phyloP scores from a whole-genome alignment of 805 yeast species.

The Sugiyamaella americana region DNA sequence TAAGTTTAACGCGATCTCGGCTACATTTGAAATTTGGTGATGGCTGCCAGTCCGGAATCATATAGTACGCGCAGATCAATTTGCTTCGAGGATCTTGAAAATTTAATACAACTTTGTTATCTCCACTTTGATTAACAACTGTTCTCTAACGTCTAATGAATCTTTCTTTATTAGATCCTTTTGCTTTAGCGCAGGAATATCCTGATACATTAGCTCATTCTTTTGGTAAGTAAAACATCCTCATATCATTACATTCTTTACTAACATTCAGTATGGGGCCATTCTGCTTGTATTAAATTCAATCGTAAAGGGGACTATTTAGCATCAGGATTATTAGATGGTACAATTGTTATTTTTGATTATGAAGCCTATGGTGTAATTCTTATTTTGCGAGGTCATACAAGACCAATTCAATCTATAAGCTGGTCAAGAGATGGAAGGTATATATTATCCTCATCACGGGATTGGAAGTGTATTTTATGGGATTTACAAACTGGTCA shows the following conservation, averaged over 20 bases:
- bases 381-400: constrained; percentile 56
- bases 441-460: constrained; percentile 60
- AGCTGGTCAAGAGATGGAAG: constrained; percentile 73
- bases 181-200: constrained; percentile 82
- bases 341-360: constrained; percentile 68
- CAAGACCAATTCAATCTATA: constrained; percentile 60
- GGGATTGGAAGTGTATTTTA: constrained; percentile 75
- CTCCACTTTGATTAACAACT: too few relatives aligned
- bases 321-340: constrained; percentile 74
- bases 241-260: background rate
- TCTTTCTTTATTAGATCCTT: constrained; percentile 79
- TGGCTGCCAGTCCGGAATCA: too few relatives aligned
- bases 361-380: constrained; percentile 58
- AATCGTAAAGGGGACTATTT: constrained; percentile 76
- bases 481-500: constrained; percentile 61
- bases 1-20: too few relatives aligned
- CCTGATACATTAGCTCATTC: constrained; percentile 80
- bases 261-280: constrained; percentile 27
- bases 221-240: constrained; percentile 30
- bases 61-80: too few relatives aligned
- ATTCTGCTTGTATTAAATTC: constrained; percentile 61
- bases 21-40: too few relatives aligned
- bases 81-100: too few relatives aligned
- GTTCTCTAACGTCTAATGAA: too few relatives aligned
- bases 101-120: too few relatives aligned